Evolutionary conservation across 345 rosid genomes (phyloP).

Genomic region (Rhizophora apiculata): DNA sequence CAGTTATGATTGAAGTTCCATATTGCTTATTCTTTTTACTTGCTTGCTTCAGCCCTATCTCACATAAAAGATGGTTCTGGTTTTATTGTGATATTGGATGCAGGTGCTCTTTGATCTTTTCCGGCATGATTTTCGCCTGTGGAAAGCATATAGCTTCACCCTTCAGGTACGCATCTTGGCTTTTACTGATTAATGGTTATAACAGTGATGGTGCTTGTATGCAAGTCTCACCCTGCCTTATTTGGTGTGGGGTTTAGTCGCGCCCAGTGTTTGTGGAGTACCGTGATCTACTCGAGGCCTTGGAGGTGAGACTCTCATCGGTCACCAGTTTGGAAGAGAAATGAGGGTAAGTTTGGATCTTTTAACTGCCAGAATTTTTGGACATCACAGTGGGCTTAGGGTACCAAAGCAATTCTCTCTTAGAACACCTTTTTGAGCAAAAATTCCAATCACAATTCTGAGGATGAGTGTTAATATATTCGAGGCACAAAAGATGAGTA

Average conservation of each 20-base stretch:
- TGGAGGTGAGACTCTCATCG: constrained; percentile 39
- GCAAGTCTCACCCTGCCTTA: neutral
- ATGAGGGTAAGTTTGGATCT: constrained; percentile 11
- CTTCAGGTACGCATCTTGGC: no score
- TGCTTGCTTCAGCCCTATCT: no score
- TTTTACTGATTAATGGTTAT: no score
- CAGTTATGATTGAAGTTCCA: no score
- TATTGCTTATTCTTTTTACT: no score
- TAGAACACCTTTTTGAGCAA: neutral
- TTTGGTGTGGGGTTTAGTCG: neutral
- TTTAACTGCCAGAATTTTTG: neutral
- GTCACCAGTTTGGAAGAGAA: constrained; percentile 23
- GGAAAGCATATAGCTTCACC: no score
- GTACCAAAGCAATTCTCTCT: constrained; percentile 5
- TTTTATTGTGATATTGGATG: no score
- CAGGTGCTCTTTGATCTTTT: no score
- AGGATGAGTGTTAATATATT: neutral
- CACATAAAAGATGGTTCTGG: no score
- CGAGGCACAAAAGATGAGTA: neutral
- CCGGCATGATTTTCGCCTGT: no score
- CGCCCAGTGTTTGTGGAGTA: neutral
- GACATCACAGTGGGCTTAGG: neutral
- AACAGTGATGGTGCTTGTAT: no score
- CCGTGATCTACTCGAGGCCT: neutral
- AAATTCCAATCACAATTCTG: neutral